These are phyloP conservation scores for Ganoderma sinense DNA, from an alignment of 1,284 basidiomycete species.

Conservation along the genomic window DNA sequence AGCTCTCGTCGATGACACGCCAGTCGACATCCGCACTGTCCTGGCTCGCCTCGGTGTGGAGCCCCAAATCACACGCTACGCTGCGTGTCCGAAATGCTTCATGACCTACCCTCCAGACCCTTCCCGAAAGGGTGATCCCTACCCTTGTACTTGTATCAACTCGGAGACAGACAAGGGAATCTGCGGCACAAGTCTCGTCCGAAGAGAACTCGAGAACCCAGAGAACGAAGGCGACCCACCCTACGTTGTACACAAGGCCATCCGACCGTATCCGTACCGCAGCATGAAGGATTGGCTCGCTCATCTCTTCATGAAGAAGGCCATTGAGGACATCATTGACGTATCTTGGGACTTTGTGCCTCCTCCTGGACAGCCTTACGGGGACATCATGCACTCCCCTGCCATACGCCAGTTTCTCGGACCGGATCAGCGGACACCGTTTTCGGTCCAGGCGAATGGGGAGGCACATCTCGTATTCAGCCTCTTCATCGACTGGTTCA, in stretches of 20 bases:
- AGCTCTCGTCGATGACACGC: slow-evolving; percentile 6
- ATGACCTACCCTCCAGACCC: slow-evolving; percentile 10
- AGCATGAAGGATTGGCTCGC: slow-evolving; percentile 9
- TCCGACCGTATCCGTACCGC: slow-evolving; percentile 11
- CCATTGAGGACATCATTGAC: not conserved
- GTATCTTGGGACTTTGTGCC: not conserved
- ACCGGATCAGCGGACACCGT: slow-evolving; percentile 8
- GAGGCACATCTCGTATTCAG: not conserved
- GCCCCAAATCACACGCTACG: slow-evolving; percentile 14
- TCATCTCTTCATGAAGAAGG: not conserved
- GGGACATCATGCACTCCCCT: slow-evolving; percentile 20
- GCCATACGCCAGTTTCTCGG: slow-evolving; percentile 14
- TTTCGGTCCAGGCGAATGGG: slow-evolving; percentile 9
- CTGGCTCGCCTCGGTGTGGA: slow-evolving; percentile 10
- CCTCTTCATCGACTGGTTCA: no score
- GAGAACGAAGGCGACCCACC: not conserved
- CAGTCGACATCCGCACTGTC: slow-evolving; percentile 17
- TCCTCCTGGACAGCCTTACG: not conserved
- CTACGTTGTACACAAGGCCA: not conserved
- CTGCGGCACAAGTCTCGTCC: slow-evolving; percentile 4
- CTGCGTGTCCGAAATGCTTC: slow-evolving; percentile 17
- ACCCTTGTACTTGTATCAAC: slow-evolving; percentile 3
- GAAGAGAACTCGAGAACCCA: not conserved
- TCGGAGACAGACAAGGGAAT: not conserved
- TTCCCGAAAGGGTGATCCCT: slow-evolving; percentile 4